Conservation (phyloP, 208 protist genomes). For the Trypanosoma grayi region DNA sequence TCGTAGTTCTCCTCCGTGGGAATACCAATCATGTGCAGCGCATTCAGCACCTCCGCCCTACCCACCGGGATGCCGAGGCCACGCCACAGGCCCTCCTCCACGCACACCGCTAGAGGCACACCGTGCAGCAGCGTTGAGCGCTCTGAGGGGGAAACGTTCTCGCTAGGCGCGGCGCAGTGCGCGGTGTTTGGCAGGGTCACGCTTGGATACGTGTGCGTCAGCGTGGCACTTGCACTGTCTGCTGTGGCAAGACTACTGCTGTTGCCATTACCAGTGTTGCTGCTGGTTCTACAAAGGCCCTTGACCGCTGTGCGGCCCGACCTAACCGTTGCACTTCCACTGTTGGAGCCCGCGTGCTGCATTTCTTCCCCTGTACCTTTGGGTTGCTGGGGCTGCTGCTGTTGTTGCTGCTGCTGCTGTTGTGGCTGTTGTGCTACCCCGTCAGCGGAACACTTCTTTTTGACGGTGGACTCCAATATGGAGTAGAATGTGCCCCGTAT, state of each 20-base stretch:
- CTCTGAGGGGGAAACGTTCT: slow-evolving; percentile 4
- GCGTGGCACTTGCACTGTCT: background rate
- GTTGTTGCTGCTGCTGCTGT: slow-evolving; percentile 9
- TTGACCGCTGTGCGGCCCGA: slow-evolving; percentile 1
- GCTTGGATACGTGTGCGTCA: background rate
- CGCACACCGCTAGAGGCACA: slow-evolving; percentile 41
- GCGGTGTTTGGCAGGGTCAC: background rate
- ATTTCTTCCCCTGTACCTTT: background rate
- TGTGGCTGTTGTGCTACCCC: slow-evolving; percentile 1
- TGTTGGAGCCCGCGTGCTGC: background rate
- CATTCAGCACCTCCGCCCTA: slow-evolving; percentile 29
- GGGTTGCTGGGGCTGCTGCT: slow-evolving; percentile 7
- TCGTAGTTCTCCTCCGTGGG: slow-evolving; percentile 21
- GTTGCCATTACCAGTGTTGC: background rate
- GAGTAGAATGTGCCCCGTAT: slow-evolving; percentile 60
- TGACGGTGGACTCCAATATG: slow-evolving; percentile 37
- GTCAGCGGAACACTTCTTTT: slow-evolving; percentile 11
- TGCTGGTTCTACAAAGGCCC: background rate
- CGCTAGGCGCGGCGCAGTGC: slow-evolving; percentile 3
- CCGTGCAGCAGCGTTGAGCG: slow-evolving; percentile 18
- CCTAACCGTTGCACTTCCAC: background rate
- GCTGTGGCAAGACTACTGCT: background rate
- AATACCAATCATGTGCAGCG: slow-evolving; percentile 34
- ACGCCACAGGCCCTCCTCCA: slow-evolving; percentile 48
- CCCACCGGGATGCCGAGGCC: slow-evolving; percentile 51